Evolutionary conservation across 2,329 filamentous ascomycete species (phyloP), one percentile per base, ranked within the genome.

Genomic region (Capronia americana): DNA sequence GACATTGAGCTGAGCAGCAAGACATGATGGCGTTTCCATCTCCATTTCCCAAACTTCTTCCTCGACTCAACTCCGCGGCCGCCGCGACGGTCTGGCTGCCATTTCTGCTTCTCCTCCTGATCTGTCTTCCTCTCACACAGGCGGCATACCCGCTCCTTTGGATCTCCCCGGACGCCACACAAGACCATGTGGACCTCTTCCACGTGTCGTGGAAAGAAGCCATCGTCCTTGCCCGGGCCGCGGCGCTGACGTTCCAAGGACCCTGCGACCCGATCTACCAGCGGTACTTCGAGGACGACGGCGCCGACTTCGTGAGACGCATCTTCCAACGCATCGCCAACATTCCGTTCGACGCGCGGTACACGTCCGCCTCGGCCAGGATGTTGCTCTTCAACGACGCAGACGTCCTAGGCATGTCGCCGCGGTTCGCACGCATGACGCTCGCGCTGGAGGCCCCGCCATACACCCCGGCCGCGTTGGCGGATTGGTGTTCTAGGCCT

Each of bases 271-370:
- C 46, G 46, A 26, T 32, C 11, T 51, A 28, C 17, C 30, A 50
- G 26, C 57, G 57, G 30, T 60, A 60, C 7, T 60, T 60, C 30
- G 26, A 50, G 14, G 32, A 23, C 7, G 46, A 14, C 2, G 57
- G 46, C 10, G 26, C n/a, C 26, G 28, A 20, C 10, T 32, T 60
- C 7, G 57, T 60, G 10, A 41, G 11, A 34, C 14, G 23, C 26
- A 41, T 60, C n/a, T 60, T 53, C 28, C 44, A 32, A 5, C 48
- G 41, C 17, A 23, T 60, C 20, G 57, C 57, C 6, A 60, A 60
- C 20, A 34, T 60, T 5, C 57, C 44, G 3, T 12, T 51, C 17
- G 46, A 60, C 46, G 30, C 14, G 8, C 24, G 34, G 24, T 28
- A 30, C 26, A 34, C 30, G 2, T 14, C 26, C 6, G 38, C 10